Evolutionary conservation across 768 basidiomycete species (phyloP), one percentile per base, ranked within the genome.

Genomic region (Lactarius indigo): DNA sequence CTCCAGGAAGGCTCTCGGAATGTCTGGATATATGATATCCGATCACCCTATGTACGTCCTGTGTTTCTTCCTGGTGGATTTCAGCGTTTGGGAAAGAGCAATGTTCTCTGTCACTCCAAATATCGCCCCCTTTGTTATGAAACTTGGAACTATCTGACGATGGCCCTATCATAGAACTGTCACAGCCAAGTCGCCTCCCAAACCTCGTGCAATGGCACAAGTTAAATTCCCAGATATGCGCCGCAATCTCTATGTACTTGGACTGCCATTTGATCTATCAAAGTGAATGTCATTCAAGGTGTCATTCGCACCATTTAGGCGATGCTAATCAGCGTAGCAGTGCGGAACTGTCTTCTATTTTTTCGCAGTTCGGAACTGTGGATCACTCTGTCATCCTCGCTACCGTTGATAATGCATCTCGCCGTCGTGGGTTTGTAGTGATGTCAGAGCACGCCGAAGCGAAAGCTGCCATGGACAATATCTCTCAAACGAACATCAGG

Each of bases 211-310:
- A n/a, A n/a, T 62, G 13, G 69, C 70, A 70, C 61, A 68, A 71
- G 74, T 35, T 69, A 77, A 31, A 69, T 77, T 61, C 82, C 81
- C 71, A 28, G 83, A 87, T 71, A 20, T 42, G 50, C 89, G 91
- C 60, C 84, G 91, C 65, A 94, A 94, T 73, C 84, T 94, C 50
- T 94, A 94, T 70, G 91, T 92, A 47, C 85, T 94, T 31, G 92
- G 91, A 17, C 76, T 94, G 61, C 92, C 92, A 7, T 92, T 92
- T 72, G 87, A 89, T 71, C 80, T 93, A 39, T 87, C 87, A 20
- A 90, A 91, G 91, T 91, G 72, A 61, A 82, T 73, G 20, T 63
- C 52, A 57, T 57, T 5, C 64, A 44, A 72, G 61, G 83, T 73
- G 20, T 63, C 50, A 58, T 57, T 5, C 64, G 52, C 61, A 35